Conservation (phyloP, 2,329 filamentous ascomycete genomes). For the Cladophialophora immunda region DNA sequence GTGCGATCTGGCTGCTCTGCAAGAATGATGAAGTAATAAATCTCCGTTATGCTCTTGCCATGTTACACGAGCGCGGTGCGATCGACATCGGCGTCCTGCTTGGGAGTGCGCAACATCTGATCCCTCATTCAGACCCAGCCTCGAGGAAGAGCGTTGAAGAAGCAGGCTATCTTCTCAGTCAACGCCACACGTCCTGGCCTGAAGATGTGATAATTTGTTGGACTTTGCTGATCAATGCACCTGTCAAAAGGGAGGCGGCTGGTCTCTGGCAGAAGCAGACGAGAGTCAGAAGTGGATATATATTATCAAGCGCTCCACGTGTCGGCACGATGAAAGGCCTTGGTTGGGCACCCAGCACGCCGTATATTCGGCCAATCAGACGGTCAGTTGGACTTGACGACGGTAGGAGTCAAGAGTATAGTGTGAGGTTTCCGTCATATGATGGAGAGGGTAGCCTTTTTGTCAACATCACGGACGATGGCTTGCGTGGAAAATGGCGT, state of each 20-base stretch:
- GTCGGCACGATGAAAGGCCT: conserved; percentile 4
- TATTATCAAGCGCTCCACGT: conserved; percentile 9
- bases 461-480: background rate
- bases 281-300: conserved; percentile 5
- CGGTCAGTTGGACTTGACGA: background rate
- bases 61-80: conserved; percentile 1
- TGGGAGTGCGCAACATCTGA: conserved; percentile 12
- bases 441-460: conserved; percentile 9
- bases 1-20: conserved; percentile 13
- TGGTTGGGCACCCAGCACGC: conserved; percentile 6
- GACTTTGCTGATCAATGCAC: conserved; percentile 10
- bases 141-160: conserved; percentile 14
- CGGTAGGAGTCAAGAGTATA: conserved; percentile 9
- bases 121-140: conserved; percentile 12
- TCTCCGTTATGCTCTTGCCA: conserved; percentile 3
- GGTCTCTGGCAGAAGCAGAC: conserved; percentile 2
- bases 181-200: conserved; percentile 15
- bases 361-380: conserved; percentile 6
- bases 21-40: conserved; percentile 5
- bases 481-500: conserved; percentile 8
- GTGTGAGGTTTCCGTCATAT: conserved; percentile 8
- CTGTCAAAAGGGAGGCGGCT: conserved; percentile 4
- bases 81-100: conserved; percentile 15
- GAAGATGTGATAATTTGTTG: conserved; percentile 16
- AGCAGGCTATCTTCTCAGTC: conserved; percentile 16